phyloP scores from a whole-genome alignment of 179 eudicot species.

The Silene noctiflora region DNA sequence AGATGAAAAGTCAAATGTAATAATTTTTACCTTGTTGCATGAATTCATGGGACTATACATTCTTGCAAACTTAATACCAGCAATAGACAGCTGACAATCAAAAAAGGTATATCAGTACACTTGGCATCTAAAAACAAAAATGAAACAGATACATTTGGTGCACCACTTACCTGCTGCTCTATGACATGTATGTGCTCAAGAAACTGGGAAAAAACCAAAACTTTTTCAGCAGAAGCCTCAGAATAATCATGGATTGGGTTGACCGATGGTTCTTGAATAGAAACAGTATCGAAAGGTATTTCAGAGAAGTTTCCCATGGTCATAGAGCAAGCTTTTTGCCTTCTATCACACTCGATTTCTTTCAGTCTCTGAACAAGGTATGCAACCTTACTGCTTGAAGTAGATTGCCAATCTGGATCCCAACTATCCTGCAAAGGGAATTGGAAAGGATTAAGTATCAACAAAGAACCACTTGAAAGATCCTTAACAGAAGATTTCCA shows the following conservation, averaged over 20 bases:
- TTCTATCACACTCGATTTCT: constrained; percentile 53
- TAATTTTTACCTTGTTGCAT: constrained; percentile 53
- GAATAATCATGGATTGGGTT: constrained; percentile 27
- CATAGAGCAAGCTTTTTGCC: constrained; percentile 21
- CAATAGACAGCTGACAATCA: constrained; percentile 58
- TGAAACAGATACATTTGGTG: constrained; percentile 4
- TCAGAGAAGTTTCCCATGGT: constrained; percentile 28
- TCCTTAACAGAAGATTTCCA: background rate
- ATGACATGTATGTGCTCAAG: constrained; percentile 94
- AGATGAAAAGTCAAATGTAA: constrained; percentile 3
- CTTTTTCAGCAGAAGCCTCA: constrained; percentile 51
- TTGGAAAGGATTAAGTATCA: constrained; percentile 1
- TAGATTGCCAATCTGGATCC: constrained; percentile 99
- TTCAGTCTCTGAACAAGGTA: constrained; percentile 76
- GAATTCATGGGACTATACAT: constrained; percentile 85
- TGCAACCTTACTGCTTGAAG: constrained; percentile 92
- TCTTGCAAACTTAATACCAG: constrained; percentile 69
- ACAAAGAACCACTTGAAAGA: constrained; percentile 7
- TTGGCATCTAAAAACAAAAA: background rate
- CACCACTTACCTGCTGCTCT: constrained; percentile 71
- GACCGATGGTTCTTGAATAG: constrained; percentile 19
- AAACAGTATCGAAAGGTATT: constrained; percentile 21
- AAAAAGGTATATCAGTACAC: constrained; percentile 13
- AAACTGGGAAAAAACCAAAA: constrained; percentile 94
- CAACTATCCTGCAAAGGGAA: constrained; percentile 67